Percentiles rank a stretch among this genome's conserved stretches.
phyloP scores from a whole-genome alignment of 192 early-diverging fungal genomes.

The Backusella parvicylindrica region DNA sequence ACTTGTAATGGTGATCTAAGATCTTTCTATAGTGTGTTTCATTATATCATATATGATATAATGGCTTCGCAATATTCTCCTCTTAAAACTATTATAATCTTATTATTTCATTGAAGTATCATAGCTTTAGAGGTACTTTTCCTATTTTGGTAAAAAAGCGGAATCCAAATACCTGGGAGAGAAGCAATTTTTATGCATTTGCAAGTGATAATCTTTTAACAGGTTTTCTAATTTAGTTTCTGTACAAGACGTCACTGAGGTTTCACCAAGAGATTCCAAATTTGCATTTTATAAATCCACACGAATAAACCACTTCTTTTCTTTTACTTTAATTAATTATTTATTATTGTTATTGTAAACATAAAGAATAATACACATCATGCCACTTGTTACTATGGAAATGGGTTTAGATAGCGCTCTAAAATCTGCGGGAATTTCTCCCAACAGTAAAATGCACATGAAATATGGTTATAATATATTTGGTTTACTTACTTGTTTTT shows the following conservation, averaged over 20 bases:
- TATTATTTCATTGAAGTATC: neutral
- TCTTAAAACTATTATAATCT: neutral
- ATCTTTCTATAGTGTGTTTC: neutral
- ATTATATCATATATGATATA: neutral
- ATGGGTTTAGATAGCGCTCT: slow-evolving; percentile 31
- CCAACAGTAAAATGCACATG: slow-evolving; percentile 25
- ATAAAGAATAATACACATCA: slow-evolving; percentile 10
- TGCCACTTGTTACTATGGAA: slow-evolving; percentile 44
- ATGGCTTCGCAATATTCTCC: neutral
- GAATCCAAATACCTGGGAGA: neutral
- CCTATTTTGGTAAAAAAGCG: neutral
- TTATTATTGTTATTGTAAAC: neutral
- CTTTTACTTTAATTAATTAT: neutral
- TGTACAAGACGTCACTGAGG: neutral
- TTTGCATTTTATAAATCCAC: neutral
- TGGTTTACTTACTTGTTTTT: neutral
- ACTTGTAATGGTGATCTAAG: no score
- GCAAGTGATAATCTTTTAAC: no score
- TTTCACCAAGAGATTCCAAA: neutral
- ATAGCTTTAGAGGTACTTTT: neutral
- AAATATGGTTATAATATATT: neutral
- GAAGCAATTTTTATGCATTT: neutral
- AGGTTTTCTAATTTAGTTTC: neutral
- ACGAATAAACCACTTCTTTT: neutral
- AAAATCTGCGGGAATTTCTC: slow-evolving; percentile 37